Conservation (phyloP, 1,139 yeast species). For the Blastobotrys indianensis region DNA sequence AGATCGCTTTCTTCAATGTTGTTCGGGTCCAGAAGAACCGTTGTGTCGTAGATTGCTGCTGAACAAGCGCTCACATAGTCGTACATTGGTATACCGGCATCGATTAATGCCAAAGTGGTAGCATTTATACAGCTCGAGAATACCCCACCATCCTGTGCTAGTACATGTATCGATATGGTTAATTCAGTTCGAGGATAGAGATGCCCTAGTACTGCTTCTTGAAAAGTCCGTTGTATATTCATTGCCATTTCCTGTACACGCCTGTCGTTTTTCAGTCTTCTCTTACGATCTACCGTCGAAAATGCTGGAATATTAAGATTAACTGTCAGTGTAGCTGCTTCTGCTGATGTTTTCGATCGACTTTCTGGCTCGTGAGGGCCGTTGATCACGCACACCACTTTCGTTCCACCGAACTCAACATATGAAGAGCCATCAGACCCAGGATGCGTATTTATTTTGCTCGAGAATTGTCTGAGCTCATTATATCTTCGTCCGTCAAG, state of each 20-base stretch:
- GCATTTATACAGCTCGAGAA: conserved; percentile 79
- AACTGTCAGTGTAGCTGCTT: conserved; percentile 54
- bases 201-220: conserved; percentile 67
- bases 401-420: conserved; percentile 89
- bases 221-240: conserved; percentile 71
- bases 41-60: conserved; percentile 70
- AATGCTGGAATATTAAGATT: conserved; percentile 72
- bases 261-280: conserved; percentile 38
- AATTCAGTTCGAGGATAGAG: conserved; percentile 81
- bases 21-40: conserved; percentile 75
- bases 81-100: conserved; percentile 93
- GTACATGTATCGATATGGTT: conserved; percentile 63
- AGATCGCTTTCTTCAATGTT: conserved; percentile 78
- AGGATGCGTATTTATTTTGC: conserved; percentile 83
- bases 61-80: conserved; percentile 80
- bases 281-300: conserved; percentile 71
- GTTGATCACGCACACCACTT: conserved; percentile 74
- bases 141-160: conserved; percentile 88
- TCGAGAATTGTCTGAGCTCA: conserved; percentile 75
- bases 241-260: conserved; percentile 72
- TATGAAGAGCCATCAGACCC: conserved; percentile 89
- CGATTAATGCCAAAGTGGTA: conserved; percentile 82
- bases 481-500: conserved; percentile 94
- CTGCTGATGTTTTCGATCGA: conserved; percentile 38
- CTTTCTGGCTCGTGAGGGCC: conserved; percentile 84